These are phyloP conservation scores for Chenopodium berlandieri DNA, from an alignment of 148 eudicot genomes.

Conservation along the genomic window DNA sequence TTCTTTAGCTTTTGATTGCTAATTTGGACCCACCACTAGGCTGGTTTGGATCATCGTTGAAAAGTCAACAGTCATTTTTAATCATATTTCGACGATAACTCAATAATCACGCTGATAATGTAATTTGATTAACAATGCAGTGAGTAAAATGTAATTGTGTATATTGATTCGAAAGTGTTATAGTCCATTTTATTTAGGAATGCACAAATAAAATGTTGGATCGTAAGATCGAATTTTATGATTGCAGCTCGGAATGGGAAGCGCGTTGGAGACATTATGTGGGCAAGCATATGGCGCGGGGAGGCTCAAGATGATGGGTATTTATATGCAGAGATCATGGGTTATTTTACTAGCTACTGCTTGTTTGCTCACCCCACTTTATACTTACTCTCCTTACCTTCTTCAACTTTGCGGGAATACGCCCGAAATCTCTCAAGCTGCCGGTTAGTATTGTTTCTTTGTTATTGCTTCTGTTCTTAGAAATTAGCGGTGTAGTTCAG, in stretches of 20 bases:
- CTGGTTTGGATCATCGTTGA: neutral
- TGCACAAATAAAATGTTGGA: too few species aligned
- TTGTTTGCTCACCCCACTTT: slow-evolving; percentile 45
- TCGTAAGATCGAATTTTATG: neutral
- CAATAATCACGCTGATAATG: neutral
- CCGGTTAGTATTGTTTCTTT: slow-evolving; percentile 38
- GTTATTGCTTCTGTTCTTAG: neutral
- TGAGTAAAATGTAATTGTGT: too few species aligned
- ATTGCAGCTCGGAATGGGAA: slow-evolving; percentile 75
- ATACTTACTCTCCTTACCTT: slow-evolving; percentile 56
- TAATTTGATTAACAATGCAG: too few species aligned
- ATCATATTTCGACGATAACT: too few species aligned
- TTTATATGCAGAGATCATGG: slow-evolving; percentile 87
- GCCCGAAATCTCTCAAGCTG: slow-evolving; percentile 53
- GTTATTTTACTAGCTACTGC: slow-evolving; percentile 56
- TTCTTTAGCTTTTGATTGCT: neutral
- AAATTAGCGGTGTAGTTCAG: too few species aligned
- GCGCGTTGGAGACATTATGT: slow-evolving; percentile 80
- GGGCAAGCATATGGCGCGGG: slow-evolving; percentile 91
- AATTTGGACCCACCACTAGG: neutral
- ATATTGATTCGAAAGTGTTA: too few species aligned
- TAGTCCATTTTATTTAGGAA: too few species aligned
- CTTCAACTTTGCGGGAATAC: slow-evolving; percentile 56
- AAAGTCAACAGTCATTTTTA: neutral
- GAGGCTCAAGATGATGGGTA: slow-evolving; percentile 53